Base-by-base conservation (phyloP, 768 basidiomycete genomes). In the Rhizopogon vinicolor region DNA sequence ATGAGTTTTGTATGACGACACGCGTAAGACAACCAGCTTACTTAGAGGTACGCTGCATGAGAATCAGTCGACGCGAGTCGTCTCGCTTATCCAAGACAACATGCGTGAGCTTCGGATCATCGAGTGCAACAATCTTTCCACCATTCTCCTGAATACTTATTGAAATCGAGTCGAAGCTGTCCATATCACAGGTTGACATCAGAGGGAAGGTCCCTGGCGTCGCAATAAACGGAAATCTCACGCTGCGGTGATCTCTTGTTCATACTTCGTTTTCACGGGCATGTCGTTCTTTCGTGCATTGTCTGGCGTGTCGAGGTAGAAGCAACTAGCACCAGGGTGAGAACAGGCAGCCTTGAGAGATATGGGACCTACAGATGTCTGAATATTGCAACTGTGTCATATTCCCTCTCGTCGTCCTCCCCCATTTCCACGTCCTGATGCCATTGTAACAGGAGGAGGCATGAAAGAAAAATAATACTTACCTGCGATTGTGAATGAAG, bases 41-140 rank as follows among this genome's bases (percentile, higher is more conserved):
- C 91, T 84, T 78, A 9, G 85, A 81, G 7, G 91, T 91, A 45
- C 78, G 80, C 62, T 80, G 81, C 63, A 86, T 84, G 56, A 95
- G 75, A 56, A 86, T 82, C 29, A 81, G 66, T 52, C 91, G 84
- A 39, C 92, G 83, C 59, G 81, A 85, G 46, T 79, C 79, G 61
- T 95, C 93, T 8, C 87, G 84, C 70, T 89, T 89, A 72, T 94
- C 89, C 52, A 94, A 66, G 41, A 97, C 75, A 44, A 96, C 72
- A 68, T 98, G 95, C 0, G 94, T 96, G 41, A 98, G 74, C 65
- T 87, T 91, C 22, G 86, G 78, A 51, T 97, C 85, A 53, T 80
- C 72, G 3, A 97, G 75, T 53, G 79, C 81, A 10, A 79, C 85
- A 7, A 94, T 63, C 48, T 72, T 78, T 1, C 95, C 95, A 42